These are phyloP conservation scores for Psilocybe sp. DNA, from an alignment of 768 basidiomycete species.

Conservation along the genomic window DNA sequence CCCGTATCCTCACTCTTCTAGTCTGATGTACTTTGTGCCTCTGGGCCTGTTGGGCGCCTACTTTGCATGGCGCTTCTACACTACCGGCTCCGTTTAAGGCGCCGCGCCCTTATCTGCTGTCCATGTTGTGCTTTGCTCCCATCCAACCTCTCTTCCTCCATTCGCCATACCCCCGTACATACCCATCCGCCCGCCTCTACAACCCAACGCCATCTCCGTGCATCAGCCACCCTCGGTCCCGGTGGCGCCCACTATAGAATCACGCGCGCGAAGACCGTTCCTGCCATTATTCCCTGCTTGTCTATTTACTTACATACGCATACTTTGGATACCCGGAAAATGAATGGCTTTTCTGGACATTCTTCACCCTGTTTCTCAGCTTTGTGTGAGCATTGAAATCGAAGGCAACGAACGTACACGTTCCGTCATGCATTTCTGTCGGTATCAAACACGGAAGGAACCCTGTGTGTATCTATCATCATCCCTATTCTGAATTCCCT, in stretches of 20 bases:
- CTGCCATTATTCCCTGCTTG: not conserved
- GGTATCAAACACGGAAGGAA: no score
- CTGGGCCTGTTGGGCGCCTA: conserved; percentile 77
- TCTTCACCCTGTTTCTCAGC: not conserved
- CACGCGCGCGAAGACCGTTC: not conserved
- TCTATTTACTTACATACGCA: not conserved
- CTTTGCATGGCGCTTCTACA: conserved; percentile 84
- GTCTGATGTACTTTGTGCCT: conserved; percentile 83
- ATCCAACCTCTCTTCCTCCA: not conserved
- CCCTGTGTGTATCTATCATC: no score
- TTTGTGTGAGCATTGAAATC: no score
- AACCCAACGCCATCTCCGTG: not conserved
- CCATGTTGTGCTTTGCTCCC: not conserved
- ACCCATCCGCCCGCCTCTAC: not conserved
- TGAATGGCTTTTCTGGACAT: conserved; percentile 5
- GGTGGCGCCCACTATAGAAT: no score
- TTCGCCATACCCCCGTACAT: not conserved
- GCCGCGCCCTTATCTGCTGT: conserved; percentile 1
- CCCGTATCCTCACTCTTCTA: conserved; percentile 29
- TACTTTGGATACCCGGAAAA: conserved; percentile 7
- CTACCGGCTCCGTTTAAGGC: conserved; percentile 41
- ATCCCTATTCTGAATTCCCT: no score
- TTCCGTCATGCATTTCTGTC: no score
- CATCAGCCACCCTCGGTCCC: conserved; percentile 12
- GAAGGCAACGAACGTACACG: no score